Evolutionary conservation across 805 yeast genomes (phyloP).

Genomic region (Blastobotrys americana): DNA sequence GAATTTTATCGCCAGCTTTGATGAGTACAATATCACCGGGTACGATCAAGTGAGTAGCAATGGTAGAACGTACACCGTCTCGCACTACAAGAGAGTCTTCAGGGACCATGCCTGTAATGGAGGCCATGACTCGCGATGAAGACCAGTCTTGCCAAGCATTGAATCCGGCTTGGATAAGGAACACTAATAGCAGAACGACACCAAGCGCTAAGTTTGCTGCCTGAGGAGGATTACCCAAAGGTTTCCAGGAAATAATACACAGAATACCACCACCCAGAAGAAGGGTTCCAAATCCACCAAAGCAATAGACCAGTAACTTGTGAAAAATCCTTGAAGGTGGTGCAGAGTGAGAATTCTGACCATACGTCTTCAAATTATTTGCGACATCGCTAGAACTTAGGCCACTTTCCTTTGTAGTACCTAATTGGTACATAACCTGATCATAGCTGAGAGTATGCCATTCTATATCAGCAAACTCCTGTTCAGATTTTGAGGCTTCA

Average conservation of each 20-base stretch:
- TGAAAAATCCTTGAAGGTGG: slow-evolving; percentile 30
- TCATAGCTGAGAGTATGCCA: slow-evolving; percentile 2
- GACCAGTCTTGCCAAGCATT: slow-evolving; percentile 42
- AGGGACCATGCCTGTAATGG: slow-evolving; percentile 40
- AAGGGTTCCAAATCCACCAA: slow-evolving; percentile 42
- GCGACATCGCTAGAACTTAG: slow-evolving; percentile 1
- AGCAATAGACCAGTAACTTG: slow-evolving; percentile 34
- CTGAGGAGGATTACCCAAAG: slow-evolving; percentile 42
- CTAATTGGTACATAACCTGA: background rate
- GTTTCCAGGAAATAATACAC: slow-evolving; percentile 39
- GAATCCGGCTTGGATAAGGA: slow-evolving; percentile 37
- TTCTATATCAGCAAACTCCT: background rate
- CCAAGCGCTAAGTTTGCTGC: slow-evolving; percentile 38
- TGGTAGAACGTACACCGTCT: slow-evolving; percentile 67
- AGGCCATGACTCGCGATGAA: slow-evolving; percentile 41
- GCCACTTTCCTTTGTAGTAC: background rate
- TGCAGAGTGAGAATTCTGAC: slow-evolving; percentile 34
- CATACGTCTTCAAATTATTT: slow-evolving; percentile 22
- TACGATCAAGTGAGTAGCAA: slow-evolving; percentile 77
- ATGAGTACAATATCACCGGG: slow-evolving; percentile 91
- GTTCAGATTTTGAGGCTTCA: background rate
- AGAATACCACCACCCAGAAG: slow-evolving; percentile 37
- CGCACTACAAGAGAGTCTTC: slow-evolving; percentile 51
- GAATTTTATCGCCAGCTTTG: slow-evolving; percentile 88
- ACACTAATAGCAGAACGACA: slow-evolving; percentile 34